Base-by-base conservation (phyloP, 2,329 filamentous ascomycete species). In the Moelleriella libera region DNA sequence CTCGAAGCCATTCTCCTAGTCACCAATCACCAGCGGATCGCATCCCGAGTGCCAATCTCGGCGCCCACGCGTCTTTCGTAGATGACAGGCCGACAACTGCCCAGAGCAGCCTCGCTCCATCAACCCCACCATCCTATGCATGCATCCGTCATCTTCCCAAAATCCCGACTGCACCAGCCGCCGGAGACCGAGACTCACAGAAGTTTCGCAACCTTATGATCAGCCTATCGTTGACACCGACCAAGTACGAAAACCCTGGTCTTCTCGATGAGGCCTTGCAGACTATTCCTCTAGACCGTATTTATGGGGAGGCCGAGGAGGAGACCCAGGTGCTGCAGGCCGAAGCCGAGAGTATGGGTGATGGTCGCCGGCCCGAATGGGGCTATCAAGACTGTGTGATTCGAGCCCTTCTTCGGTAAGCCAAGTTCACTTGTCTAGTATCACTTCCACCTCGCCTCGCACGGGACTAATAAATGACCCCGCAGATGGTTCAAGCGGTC, bases 361-460 rank as follows among this genome's bases (percentile, higher is more conserved):
- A 85, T 48, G 85, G 82, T 48, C 76, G 80, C 54, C 84, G 85
- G 62, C 79, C 89, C 2, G 84, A 88, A 69, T 97, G 90, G 90
- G 90, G 89, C 49, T 96, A 97, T 62, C 90, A 97, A 65, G 92
- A 98, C 67, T 98, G 90, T 63, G 88, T 96, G 48, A 84, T 97
- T 59, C 78, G 86, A 54, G 87, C 90, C 51, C 72, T 97, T 53
- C 71, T 97, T 59, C 83, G 81, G 85, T 88, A 71, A 57, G 80
- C 68, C 50, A 31, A 44, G 41, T 30, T 30, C 40, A n/a, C 4
- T 3, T 7, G 7, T 31, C 10, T 40, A 34, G 37, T 41, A 44
- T 48, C 10, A 11, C 43, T 30, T 45, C 12, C 44, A 42, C 31
- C 11, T 2, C 4, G 12, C 28, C 14, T 41, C 11, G 14, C 7